These are phyloP conservation scores for Anthracocystis walkeri DNA, from an alignment of 1,284 basidiomycete genomes.

Conservation along the genomic window DNA sequence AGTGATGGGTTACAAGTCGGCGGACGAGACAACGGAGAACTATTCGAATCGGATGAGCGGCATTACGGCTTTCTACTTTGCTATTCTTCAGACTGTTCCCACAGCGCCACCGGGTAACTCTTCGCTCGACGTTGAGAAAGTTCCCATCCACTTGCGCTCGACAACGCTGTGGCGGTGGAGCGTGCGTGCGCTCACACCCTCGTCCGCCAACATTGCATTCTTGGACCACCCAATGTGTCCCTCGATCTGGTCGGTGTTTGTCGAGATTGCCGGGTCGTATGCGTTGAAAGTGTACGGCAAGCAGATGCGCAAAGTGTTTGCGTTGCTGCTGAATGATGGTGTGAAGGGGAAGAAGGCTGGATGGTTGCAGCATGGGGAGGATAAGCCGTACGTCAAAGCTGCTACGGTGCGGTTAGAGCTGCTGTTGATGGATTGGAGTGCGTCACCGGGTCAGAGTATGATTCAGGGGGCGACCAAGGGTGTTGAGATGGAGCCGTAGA, in stretches of 20 bases:
- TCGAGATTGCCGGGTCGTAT: slow-evolving; percentile 61
- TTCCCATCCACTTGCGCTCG: slow-evolving; percentile 55
- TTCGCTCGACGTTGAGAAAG: slow-evolving; percentile 13
- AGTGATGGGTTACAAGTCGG: slow-evolving; percentile 76
- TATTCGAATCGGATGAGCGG: slow-evolving; percentile 83
- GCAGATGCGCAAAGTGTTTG: slow-evolving; percentile 61
- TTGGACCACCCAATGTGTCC: slow-evolving; percentile 58
- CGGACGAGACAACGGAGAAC: slow-evolving; percentile 74
- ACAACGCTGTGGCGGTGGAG: slow-evolving; percentile 63
- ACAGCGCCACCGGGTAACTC: slow-evolving; percentile 28
- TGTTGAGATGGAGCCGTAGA: slow-evolving; percentile 42
- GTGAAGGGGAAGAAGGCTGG: slow-evolving; percentile 46
- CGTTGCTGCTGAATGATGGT: slow-evolving; percentile 57
- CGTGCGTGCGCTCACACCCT: slow-evolving; percentile 56
- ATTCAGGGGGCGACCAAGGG: slow-evolving; percentile 43
- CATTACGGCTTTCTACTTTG: slow-evolving; percentile 88
- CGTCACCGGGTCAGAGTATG: slow-evolving; percentile 8
- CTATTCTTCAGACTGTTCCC: slow-evolving; percentile 75
- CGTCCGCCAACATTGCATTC: slow-evolving; percentile 35
- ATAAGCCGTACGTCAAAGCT: slow-evolving; percentile 51
- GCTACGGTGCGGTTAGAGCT: slow-evolving; percentile 63
- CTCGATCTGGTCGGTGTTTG: slow-evolving; percentile 59
- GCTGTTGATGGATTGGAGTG: slow-evolving; percentile 67
- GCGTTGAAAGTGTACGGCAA: slow-evolving; percentile 51
- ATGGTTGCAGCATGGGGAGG: slow-evolving; percentile 37